A percentile compares a stretch with the other conserved stretches of the same genome.
phyloP scores from a whole-genome alignment of 441 rosid genomes.

The Jatropha podagrica region DNA sequence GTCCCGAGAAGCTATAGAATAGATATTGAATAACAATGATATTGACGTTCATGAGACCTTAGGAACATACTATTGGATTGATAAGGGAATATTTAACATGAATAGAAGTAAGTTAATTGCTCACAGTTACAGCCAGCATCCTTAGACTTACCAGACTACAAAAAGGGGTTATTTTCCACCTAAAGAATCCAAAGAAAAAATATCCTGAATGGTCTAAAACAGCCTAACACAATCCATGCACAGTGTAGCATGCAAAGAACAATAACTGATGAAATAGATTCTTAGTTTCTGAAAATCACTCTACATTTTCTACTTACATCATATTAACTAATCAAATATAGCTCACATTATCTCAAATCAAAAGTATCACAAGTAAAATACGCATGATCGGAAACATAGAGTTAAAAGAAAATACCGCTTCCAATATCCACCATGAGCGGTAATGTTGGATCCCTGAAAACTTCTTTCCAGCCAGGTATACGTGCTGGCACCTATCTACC shows the following conservation, averaged over 20 bases:
- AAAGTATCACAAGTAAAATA: background rate
- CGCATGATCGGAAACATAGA: background rate
- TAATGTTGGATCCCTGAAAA: slow-evolving; percentile 68
- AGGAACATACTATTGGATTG: background rate
- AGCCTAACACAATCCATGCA: background rate
- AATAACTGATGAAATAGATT: background rate
- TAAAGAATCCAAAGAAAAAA: background rate
- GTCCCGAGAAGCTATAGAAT: background rate
- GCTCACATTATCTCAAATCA: background rate
- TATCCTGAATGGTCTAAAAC: background rate
- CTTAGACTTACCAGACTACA: background rate
- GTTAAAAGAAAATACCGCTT: slow-evolving; percentile 45
- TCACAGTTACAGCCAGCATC: background rate
- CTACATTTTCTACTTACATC: background rate
- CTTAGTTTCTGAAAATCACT: background rate
- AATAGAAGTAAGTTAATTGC: background rate
- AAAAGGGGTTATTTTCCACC: background rate
- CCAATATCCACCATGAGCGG: slow-evolving; percentile 98
- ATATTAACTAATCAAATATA: background rate
- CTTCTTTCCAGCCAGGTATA: slow-evolving; percentile 71
- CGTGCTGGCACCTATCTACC: slow-evolving; percentile 53
- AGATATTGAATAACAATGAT: background rate
- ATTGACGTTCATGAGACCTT: background rate
- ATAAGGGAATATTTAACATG: background rate
- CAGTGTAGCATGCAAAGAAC: background rate